Conservation (phyloP, 768 basidiomycete species). For the Porphyrellus cyaneotinctus region DNA sequence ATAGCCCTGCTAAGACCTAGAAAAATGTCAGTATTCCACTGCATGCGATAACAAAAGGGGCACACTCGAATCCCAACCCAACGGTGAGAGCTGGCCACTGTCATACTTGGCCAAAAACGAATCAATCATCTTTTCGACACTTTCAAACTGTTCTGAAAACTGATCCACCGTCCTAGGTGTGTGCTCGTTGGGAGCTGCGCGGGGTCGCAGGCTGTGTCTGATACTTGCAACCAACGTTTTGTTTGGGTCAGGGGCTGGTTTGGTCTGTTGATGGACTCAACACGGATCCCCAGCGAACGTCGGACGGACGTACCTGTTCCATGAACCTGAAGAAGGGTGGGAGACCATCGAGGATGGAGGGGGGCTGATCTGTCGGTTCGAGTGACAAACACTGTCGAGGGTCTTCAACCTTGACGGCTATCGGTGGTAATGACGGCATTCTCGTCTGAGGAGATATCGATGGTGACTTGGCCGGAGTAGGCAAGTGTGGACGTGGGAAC, state of each 20-base stretch:
- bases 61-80: slow-evolving; percentile 30
- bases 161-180: slow-evolving; percentile 22
- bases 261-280: background rate
- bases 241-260: background rate
- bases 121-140: slow-evolving; percentile 17
- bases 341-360: background rate
- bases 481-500: slow-evolving; percentile 22
- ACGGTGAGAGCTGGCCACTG: slow-evolving; percentile 15
- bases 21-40: slow-evolving; percentile 1
- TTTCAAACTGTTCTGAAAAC: slow-evolving; percentile 18
- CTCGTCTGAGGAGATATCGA: slow-evolving; percentile 8
- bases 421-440: slow-evolving; percentile 27
- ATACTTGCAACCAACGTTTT: slow-evolving; percentile 11
- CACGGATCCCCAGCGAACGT: background rate
- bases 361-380: background rate
- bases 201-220: slow-evolving; percentile 6
- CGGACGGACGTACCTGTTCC: slow-evolving; percentile 5
- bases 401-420: slow-evolving; percentile 29
- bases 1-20: background rate
- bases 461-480: slow-evolving; percentile 28
- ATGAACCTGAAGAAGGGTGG: slow-evolving; percentile 3
- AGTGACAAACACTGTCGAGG: background rate
- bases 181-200: background rate
- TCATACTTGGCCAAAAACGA: slow-evolving; percentile 19
- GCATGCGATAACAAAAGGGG: background rate